Conservation (phyloP, 2,329 filamentous ascomycete genomes). For the Pyrenochaeta sp. region DNA sequence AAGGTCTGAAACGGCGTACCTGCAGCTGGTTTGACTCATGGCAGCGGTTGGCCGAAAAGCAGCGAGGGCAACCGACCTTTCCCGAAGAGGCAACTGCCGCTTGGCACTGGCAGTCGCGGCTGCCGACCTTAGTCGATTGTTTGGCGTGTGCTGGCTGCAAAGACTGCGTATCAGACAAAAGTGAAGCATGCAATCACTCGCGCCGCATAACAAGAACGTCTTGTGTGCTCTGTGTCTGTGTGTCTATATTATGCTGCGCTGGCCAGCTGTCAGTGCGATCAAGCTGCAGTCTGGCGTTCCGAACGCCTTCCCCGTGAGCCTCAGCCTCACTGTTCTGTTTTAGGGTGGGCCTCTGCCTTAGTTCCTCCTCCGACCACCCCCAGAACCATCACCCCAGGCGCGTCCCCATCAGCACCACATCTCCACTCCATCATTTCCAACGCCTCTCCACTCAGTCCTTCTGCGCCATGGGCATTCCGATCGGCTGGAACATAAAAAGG, state of each 20-base stretch:
- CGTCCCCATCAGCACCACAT: slow-evolving; percentile 34
- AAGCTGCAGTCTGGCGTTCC: not conserved
- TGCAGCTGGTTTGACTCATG: slow-evolving; percentile 41
- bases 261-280: slow-evolving; percentile 3
- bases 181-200: not conserved
- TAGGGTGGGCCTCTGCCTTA: slow-evolving; percentile 17
- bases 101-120: slow-evolving; percentile 31
- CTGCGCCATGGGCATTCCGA: slow-evolving; percentile 59
- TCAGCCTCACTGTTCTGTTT: slow-evolving; percentile 33
- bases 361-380: slow-evolving; percentile 27
- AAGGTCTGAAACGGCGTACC: slow-evolving; percentile 36
- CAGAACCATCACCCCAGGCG: slow-evolving; percentile 28
- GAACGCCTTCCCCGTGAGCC: slow-evolving; percentile 12
- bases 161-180: not conserved
- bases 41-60: slow-evolving; percentile 32
- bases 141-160: slow-evolving; percentile 8
- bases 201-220: not conserved
- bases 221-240: not conserved
- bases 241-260: not conserved
- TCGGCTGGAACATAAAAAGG: slow-evolving; percentile 60
- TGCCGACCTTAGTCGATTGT: slow-evolving; percentile 12
- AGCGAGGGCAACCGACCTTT: slow-evolving; percentile 21
- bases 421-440: slow-evolving; percentile 20
- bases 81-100: slow-evolving; percentile 28
- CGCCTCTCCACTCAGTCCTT: slow-evolving; percentile 22